Evolutionary conservation across 495 filamentous ascomycete genomes (phyloP).

Genomic region (Apodospora peruviana): DNA sequence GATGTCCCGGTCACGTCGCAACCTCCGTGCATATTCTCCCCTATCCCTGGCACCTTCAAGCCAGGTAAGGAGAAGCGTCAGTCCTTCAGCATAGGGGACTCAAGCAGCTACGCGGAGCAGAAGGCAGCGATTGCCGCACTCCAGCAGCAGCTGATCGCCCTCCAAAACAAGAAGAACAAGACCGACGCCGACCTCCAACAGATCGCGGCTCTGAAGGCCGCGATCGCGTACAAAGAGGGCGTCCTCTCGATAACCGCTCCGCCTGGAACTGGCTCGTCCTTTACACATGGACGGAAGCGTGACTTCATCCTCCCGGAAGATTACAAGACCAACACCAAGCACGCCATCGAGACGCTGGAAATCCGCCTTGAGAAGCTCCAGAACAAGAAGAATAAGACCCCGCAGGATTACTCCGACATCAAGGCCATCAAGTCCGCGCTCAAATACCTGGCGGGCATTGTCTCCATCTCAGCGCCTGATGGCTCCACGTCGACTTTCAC

Average conservation of each 20-base stretch:
- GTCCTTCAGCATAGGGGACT: constrained; percentile 13
- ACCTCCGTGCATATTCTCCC: constrained; percentile 22
- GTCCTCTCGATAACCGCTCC: constrained; percentile 10
- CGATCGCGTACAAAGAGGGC: constrained; percentile 3
- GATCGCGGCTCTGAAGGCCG: constrained; percentile 8
- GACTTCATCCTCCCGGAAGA: constrained; percentile 16
- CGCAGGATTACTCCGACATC: constrained; percentile 18
- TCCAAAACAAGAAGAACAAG: constrained; percentile 15
- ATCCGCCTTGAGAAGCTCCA: constrained; percentile 16
- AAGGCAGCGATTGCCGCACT: constrained; percentile 9
- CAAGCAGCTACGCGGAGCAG: background rate
- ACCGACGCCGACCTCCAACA: constrained; percentile 8
- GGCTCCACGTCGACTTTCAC: constrained; percentile 20
- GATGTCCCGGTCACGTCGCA: constrained; percentile 11
- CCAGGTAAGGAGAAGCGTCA: constrained; percentile 28
- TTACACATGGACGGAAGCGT: constrained; percentile 2
- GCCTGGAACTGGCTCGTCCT: background rate
- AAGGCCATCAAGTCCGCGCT: constrained; percentile 19
- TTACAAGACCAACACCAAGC: constrained; percentile 15
- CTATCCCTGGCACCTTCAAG: constrained; percentile 22
- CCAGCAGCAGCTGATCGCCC: constrained; percentile 9
- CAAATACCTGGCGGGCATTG: constrained; percentile 19
- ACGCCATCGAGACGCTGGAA: constrained; percentile 22
- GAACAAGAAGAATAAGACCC: constrained; percentile 25
- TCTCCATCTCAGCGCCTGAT: constrained; percentile 18